These are phyloP conservation scores for Pontederia paniculata DNA, from an alignment of 176 grass and related monocot genomes.

Conservation along the genomic window DNA sequence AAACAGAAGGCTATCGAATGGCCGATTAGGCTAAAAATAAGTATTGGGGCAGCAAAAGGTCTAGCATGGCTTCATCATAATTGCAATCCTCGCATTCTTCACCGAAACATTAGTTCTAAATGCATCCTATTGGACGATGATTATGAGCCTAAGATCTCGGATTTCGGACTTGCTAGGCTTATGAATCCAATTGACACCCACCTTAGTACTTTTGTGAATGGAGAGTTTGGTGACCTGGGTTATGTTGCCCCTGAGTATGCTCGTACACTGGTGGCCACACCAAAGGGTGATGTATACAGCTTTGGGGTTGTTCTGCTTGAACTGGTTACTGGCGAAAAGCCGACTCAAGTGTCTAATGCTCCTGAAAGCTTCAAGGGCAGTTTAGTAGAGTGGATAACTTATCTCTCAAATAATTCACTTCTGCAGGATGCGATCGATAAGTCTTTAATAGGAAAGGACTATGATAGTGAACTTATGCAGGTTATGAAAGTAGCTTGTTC, in stretches of 20 bases:
- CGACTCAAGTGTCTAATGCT: constrained; percentile 67
- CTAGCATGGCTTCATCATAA: constrained; percentile 87
- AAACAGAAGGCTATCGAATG: constrained; percentile 37
- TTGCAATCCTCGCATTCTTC: constrained; percentile 79
- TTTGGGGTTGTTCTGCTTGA: constrained; percentile 81
- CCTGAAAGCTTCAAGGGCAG: constrained; percentile 59
- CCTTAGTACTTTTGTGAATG: constrained; percentile 83
- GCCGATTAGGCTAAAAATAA: constrained; percentile 57
- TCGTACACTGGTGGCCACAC: constrained; percentile 54
- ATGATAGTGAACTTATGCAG: constrained; percentile 50
- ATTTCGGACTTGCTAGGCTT: constrained; percentile 82
- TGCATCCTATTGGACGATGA: constrained; percentile 73
- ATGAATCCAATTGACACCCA: constrained; percentile 91
- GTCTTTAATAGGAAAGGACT: constrained; percentile 40
- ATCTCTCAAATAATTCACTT: constrained; percentile 42
- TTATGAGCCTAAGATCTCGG: constrained; percentile 73
- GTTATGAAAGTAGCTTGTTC: constrained; percentile 66
- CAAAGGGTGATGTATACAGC: constrained; percentile 76
- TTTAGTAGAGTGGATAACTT: constrained; percentile 63
- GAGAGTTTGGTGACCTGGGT: constrained; percentile 76
- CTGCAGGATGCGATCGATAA: constrained; percentile 59
- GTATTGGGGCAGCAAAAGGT: constrained; percentile 66
- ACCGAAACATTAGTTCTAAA: constrained; percentile 91
- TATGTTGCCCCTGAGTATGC: constrained; percentile 82
- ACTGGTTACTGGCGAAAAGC: constrained; percentile 56